Percentiles rank a stretch among this genome's conserved stretches.
Evolutionary conservation across 129 eudicot species (phyloP).

Genomic region (Daucus carota): DH1_v3.0 NC_030389.2:11832001-11832500

Average conservation of each 20-base stretch:
- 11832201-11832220: not conserved
- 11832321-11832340: not conserved
- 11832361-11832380: not conserved
- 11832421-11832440: not conserved
- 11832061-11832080: not conserved
- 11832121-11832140: not conserved
- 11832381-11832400: not conserved
- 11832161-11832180: not conserved
- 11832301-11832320: not conserved
- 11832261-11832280: not conserved
- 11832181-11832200: not conserved
- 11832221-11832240: not conserved
- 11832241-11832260: not conserved
- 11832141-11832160: not conserved
- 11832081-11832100: not conserved
- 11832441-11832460: too few relatives aligned
- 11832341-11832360: not conserved
- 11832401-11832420: not conserved
- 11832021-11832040: not conserved
- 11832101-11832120: not conserved
- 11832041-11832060: not conserved
- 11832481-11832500: too few relatives aligned
- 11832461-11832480: too few relatives aligned
- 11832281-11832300: not conserved
- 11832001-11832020: too few relatives aligned